A percentile compares a stretch with the other conserved stretches of the same genome.
phyloP scores from a whole-genome alignment of 352 stramenopile genomes.

The Phytopythium vexans region DNA sequence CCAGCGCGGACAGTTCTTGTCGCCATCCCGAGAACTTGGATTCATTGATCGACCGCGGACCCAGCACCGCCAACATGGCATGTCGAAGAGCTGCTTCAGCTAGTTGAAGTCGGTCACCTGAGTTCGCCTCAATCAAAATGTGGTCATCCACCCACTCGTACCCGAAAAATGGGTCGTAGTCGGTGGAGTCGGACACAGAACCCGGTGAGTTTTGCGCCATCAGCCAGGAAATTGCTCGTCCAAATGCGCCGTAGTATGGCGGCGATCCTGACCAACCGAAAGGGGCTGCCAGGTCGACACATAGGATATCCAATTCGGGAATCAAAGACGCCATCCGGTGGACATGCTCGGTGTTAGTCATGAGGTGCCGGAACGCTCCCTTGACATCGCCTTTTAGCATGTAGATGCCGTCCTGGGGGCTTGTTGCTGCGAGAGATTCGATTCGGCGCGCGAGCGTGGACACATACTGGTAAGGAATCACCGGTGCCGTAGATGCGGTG shows the following conservation, averaged over 20 bases:
- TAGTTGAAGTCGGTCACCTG: background rate
- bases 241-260: conserved; percentile 13
- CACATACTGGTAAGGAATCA: conserved; percentile 5
- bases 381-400: conserved; percentile 19
- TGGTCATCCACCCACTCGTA: conserved; percentile 34
- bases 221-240: conserved; percentile 10
- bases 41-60: conserved; percentile 20
- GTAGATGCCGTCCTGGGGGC: background rate
- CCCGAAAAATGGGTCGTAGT: conserved; percentile 13
- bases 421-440: background rate
- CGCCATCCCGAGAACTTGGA: conserved; percentile 20
- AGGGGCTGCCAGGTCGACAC: conserved; percentile 10
- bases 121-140: conserved; percentile 15
- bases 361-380: conserved; percentile 7
- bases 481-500: conserved; percentile 1
- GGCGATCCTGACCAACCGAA: conserved; percentile 14
- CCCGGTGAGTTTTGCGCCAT: conserved; percentile 11
- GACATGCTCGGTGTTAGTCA: conserved; percentile 4
- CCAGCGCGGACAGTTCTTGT: conserved; percentile 9
- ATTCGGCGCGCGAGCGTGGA: conserved; percentile 9
- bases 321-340: conserved; percentile 12
- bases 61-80: conserved; percentile 18
- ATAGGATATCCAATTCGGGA: conserved; percentile 1
- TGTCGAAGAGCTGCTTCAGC: conserved; percentile 5
- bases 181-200: conserved; percentile 3